Evolutionary conservation across 805 yeast genomes (phyloP), one percentile per base, ranked within the genome.

Genomic region (Candida dajiaensis): DNA sequence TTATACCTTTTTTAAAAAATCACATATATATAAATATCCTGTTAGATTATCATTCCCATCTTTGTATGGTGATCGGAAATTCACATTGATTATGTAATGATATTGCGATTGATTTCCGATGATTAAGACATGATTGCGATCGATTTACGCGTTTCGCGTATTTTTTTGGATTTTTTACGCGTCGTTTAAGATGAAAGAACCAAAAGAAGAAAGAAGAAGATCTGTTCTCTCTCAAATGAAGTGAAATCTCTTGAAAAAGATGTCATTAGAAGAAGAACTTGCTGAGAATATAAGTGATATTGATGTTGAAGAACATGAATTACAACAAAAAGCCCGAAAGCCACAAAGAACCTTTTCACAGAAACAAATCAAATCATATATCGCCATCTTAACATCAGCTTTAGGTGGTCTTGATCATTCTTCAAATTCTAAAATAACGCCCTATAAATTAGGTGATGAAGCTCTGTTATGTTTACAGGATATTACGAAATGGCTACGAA

Each of bases 321-420:
- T 3, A 20, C 18, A 33, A 16, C 20, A 38, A 19, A 16, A 13
- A 16, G 18, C 19, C 6, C 22, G 15, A 28, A 22, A 16, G 11
- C 37, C 38, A 12, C 23, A 25, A 13, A 26, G 44, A 16, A 23
- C 26, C 4, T 48, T 48, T 37, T 39, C 48, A 7, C 9, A 29
- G 7, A 44, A 50, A 29, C 56, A 55, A 40, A 57, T 59, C 53
- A 74, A 76, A 51, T 87, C 94, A 0, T 89, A 88, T 63, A 83
- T 92, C 28, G 77, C 90, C 13, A 80, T 87, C 38, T 72, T 90
- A 36, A 88, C 89, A 4, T 79, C 96, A 4, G 96, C 98, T 0
- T 72, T 92, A 3, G 99, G 99, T 45, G 98, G 97, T 2, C 77
- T 83, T 1, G 97, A 90, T 64, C 78, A 83, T 41, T 66, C 83